Evolutionary conservation across 345 rosid genomes (phyloP).

Genomic region (Heritiera fomes): DNA sequence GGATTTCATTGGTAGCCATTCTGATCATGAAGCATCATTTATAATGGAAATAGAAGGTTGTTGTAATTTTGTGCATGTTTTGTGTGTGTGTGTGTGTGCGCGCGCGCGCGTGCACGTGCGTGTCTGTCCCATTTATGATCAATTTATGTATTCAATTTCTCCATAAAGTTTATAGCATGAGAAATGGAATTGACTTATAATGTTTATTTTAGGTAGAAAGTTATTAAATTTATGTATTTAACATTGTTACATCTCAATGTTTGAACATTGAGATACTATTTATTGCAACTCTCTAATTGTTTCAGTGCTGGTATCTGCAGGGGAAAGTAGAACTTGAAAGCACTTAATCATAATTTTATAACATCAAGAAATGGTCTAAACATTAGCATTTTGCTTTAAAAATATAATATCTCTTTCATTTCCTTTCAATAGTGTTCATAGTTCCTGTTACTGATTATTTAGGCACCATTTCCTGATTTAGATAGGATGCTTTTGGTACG

Average conservation of each 20-base stretch:
- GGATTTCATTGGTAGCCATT: not conserved
- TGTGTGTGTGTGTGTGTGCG: not conserved
- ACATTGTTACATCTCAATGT: not conserved
- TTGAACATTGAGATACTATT: not conserved
- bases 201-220: not conserved
- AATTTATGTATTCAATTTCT: not conserved
- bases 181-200: not conserved
- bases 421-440: not conserved
- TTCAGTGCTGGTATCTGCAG: not conserved
- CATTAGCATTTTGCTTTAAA: not conserved
- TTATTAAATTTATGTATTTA: not conserved
- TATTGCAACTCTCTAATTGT: not conserved
- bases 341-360: not conserved
- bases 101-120: not conserved
- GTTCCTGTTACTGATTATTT: not conserved
- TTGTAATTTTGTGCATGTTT: not conserved
- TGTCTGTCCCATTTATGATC: not conserved
- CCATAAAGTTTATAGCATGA: conserved; percentile 3
- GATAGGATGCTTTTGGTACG: not conserved
- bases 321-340: not conserved
- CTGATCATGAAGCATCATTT: not conserved
- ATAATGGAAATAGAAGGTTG: not conserved
- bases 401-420: not conserved
- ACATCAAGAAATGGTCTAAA: not conserved
- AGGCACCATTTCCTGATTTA: conserved; percentile 2